Base-by-base conservation (phyloP, 148 eudicot species). In the Hydrangea macrophylla region DNA sequence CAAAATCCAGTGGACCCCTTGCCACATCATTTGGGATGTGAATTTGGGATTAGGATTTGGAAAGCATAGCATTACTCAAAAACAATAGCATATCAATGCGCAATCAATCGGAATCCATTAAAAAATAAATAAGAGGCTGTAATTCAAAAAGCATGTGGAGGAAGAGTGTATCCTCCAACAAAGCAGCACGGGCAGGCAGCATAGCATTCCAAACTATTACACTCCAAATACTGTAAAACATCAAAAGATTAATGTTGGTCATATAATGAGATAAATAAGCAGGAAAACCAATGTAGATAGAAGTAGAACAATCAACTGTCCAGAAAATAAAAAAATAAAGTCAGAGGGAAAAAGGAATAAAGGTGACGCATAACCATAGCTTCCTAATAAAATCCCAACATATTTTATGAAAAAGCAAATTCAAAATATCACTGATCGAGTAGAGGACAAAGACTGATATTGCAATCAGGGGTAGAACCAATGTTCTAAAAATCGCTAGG, bases 301-400 rank as follows among this genome's bases (percentile, higher is more conserved):
- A 33, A 50, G 25, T 30, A 50, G 37, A n/a, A 56, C 68, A 65
- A 48, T 50, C 67, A 65, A 17, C 20, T 10, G 27, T n/a, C 40
- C 4, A 48, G 11, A 44, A 28, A 18, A 31, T n/a, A 45, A 64
- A 31, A 30, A 45, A n/a, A 11, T 13, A 20, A 24, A 50, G 53
- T 8, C 8, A 48, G 53, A 48, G 17, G 17, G 50, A 48, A 48
- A 48, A 3, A n/a, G 53, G n/a, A 48, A 15, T 7, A 48, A 4
- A 64, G 57, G 11, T 24, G 1, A 22, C 27, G 31, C 26, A 28
- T 28, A 64, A 27, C 57, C 39, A 48, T 63, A 30, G 15, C 39
- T n/a, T n/a, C n/a, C n/a, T n/a, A 48, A 64, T 26, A 25, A 44
- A 4, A 13, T 30, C 15, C 53, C 23, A 18, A 48, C 17, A n/a